Base-by-base conservation (phyloP, 495 filamentous ascomycete species). In the Aspergillus funiculosus region DNA sequence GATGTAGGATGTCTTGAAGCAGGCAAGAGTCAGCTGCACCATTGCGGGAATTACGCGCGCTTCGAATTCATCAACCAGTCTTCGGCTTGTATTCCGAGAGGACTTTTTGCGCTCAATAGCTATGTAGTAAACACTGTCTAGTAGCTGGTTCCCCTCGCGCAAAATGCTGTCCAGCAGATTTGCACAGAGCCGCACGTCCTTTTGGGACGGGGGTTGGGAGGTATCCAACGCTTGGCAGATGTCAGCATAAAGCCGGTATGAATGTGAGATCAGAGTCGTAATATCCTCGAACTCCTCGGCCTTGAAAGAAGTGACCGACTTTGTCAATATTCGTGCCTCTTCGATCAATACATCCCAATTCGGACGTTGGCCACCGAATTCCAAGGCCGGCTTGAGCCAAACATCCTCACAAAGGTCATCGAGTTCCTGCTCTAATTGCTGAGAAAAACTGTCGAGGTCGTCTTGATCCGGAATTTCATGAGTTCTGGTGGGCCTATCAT, bases 61-160 rank as follows among this genome's bases (percentile, higher is more conserved):
- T 36, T 62, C 59, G 20, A 64, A 58, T 28, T 50, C 54, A 11
- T 48, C 25, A 19, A 62, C 31, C 4, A 60, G 26, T 6, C 30
- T 11, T 5, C 4, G 34, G 17, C 34, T 43, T 42, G 22, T 40
- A 9, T 4, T 11, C 9, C 13, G 15, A 17, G 1, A 5, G 14
- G 48, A 11, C 3, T 37, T 19, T 6, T 25, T 18, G 0, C 42
- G 29, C 2, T 32, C 8, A 6, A 31, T 32, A 5, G 29, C 13
- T 7, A 34, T 20, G 3, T 50, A 5, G 34, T 40, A 55, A 11
- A 48, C 45, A n/a, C 44, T 18, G 17, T 52, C 46, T 0, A 53
- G 40, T 11, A 47, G 11, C 7, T 14, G 10, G 15, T 45, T 13
- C 11, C 48, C 50, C 15, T 50, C 34, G 6, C 6, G n/a, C 14